phyloP scores from a whole-genome alignment of 345 rosid genomes.

The Bretschneidera sinensis region DNA sequence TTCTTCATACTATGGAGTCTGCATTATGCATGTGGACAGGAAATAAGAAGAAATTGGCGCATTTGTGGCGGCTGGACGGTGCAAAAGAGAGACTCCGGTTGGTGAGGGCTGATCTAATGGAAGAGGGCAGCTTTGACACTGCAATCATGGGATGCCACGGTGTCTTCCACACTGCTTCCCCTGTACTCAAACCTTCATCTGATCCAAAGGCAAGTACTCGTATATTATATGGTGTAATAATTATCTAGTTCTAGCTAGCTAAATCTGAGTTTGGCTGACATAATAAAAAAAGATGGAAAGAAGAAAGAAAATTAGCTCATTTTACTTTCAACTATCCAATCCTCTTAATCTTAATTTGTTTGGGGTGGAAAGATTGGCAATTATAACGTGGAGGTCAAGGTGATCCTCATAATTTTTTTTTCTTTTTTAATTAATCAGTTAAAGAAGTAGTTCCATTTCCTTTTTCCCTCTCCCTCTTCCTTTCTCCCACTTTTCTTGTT shows the following conservation, averaged over 20 bases:
- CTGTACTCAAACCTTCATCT: conserved; percentile 64
- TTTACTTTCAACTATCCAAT: too few species aligned
- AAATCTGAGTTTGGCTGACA: too few species aligned
- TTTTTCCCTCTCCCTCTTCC: neutral
- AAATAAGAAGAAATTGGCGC: conserved; percentile 63
- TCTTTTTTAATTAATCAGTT: too few species aligned
- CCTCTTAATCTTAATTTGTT: too few species aligned
- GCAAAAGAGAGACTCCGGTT: conserved; percentile 76
- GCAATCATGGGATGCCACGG: conserved; percentile 78
- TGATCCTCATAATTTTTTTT: too few species aligned
- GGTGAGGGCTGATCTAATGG: conserved; percentile 73
- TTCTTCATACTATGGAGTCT: too few species aligned
- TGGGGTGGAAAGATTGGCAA: too few species aligned
- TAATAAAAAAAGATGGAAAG: too few species aligned
- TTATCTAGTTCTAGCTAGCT: neutral
- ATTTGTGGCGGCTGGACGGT: conserved; percentile 73
- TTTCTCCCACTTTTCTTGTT: conserved; percentile 10
- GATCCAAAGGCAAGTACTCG: conserved; percentile 96
- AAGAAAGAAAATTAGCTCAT: too few species aligned
- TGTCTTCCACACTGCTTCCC: conserved; percentile 94
- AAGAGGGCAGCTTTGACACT: conserved; percentile 73
- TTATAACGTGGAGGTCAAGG: too few species aligned
- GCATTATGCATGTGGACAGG: conserved; percentile 30
- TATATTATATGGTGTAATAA: neutral
- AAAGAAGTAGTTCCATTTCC: too few species aligned